Base-by-base conservation (phyloP, 140 eudicot genomes). In the Flaveria floridana region DNA sequence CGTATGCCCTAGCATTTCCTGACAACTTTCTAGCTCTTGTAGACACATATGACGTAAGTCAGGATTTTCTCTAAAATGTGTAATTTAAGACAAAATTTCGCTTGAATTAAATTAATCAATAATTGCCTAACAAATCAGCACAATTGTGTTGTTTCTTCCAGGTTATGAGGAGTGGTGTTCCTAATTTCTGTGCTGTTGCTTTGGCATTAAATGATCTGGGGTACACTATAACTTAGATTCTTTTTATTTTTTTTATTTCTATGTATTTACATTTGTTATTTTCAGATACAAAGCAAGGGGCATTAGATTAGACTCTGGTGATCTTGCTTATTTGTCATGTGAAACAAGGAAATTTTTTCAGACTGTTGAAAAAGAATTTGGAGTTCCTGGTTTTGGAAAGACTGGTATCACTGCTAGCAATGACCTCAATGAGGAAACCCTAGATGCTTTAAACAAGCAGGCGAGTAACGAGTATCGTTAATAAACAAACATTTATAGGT, bases 1-100 rank as follows among this genome's bases (percentile, higher is more conserved):
- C 99, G 11, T 93, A 93, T 23, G 99, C 99, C 25, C 78, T 93
- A 28, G 99, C 99, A 10, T 93, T 93, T 77, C 99, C 99, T 0
- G 75, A 83, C 66, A 90, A 84, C 84, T 93, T 93, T 79, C 83
- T 93, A 82, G 99, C 99, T 72, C 91, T 93, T 70, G 99, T 93
- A 53, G 99, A 93, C 86, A 93, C 99, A 21, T 93, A 93, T 81
- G 99, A 93, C 74, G 99, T 93, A 88, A 90, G 96, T 82, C n/a
- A 9, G 34, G n/a, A 13, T 37, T 66, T 30, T 34, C 30, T 19
- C 3, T 13, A 19, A 3, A 37, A 15, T 30, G 8, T 37, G 50
- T 34, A 26, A 61, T 26, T 13, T 26, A 61, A 61, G 39, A 65
- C 51, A 37, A 65, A 6, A 34, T 2, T 34, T 30, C 6, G n/a